These are phyloP conservation scores for Moelleriella libera DNA, from an alignment of 2,329 filamentous ascomycete species.

Conservation along the genomic window DNA sequence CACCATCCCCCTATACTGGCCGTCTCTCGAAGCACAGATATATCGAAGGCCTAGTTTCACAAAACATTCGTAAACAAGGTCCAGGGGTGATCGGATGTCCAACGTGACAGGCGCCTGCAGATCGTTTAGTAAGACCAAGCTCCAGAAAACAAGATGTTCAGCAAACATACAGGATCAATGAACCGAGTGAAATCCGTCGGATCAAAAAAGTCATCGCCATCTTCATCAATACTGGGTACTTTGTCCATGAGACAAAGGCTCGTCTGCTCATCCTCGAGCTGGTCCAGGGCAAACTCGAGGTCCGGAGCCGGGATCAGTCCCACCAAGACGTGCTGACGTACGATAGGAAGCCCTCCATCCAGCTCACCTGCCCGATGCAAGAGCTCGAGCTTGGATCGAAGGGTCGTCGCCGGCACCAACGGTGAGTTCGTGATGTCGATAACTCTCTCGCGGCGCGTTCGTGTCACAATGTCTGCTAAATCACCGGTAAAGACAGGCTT, in stretches of 20 bases:
- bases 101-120: slow-evolving; percentile 65
- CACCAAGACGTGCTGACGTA: slow-evolving; percentile 66
- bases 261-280: slow-evolving; percentile 59
- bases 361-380: slow-evolving; percentile 79
- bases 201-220: slow-evolving; percentile 44
- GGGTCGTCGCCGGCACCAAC: slow-evolving; percentile 58
- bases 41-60: slow-evolving; percentile 86
- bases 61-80: slow-evolving; percentile 93
- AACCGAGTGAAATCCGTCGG: slow-evolving; percentile 80
- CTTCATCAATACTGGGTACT: slow-evolving; percentile 47
- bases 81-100: slow-evolving; percentile 81
- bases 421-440: slow-evolving; percentile 84
- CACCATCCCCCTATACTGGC: slow-evolving; percentile 79
- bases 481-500: slow-evolving; percentile 84
- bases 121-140: slow-evolving; percentile 1
- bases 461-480: slow-evolving; percentile 72
- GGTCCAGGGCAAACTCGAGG: slow-evolving; percentile 83
- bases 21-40: slow-evolving; percentile 76
- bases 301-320: slow-evolving; percentile 90
- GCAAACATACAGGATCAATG: slow-evolving; percentile 61
- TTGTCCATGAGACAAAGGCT: slow-evolving; percentile 72
- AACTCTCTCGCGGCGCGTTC: slow-evolving; percentile 57
- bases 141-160: no score
- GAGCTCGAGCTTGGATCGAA: slow-evolving; percentile 68
- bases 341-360: slow-evolving; percentile 79